Conservation (phyloP, 139 green algal genomes). For the Coccomyxa sp. region DNA sequence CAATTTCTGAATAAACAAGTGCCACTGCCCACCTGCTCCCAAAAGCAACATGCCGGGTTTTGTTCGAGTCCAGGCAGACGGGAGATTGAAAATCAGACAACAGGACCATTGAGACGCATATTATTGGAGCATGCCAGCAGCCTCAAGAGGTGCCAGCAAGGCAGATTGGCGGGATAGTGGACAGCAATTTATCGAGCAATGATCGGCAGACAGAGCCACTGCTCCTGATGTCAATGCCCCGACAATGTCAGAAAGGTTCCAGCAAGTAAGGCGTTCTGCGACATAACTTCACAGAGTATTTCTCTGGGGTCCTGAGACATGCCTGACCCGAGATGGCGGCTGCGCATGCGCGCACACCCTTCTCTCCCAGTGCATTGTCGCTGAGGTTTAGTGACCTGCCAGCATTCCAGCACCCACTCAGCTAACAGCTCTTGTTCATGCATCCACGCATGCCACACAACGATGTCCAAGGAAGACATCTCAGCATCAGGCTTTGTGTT, state of each 20-base stretch:
- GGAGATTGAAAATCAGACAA: too few relatives aligned
- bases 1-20: not conserved
- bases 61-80: too few relatives aligned
- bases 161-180: too few relatives aligned
- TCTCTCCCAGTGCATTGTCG: conserved; percentile 93
- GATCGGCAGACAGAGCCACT: not conserved
- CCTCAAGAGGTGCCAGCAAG: too few relatives aligned
- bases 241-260: not conserved
- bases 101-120: too few relatives aligned
- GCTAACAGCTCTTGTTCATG: not conserved
- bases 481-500: too few relatives aligned
- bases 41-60: not conserved
- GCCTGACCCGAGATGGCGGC: conserved; percentile 58
- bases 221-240: not conserved
- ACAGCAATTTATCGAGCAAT: too few relatives aligned
- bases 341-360: conserved; percentile 79
- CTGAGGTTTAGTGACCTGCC: conserved; percentile 66
- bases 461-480: too few relatives aligned
- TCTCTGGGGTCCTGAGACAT: not conserved
- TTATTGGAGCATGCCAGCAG: too few relatives aligned
- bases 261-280: not conserved
- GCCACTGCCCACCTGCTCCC: not conserved
- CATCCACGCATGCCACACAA: not conserved
- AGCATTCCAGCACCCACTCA: not conserved
- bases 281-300: not conserved